Evolutionary conservation across 2,329 filamentous ascomycete species (phyloP).

Genomic region (Botryosphaeria dothidea): DNA sequence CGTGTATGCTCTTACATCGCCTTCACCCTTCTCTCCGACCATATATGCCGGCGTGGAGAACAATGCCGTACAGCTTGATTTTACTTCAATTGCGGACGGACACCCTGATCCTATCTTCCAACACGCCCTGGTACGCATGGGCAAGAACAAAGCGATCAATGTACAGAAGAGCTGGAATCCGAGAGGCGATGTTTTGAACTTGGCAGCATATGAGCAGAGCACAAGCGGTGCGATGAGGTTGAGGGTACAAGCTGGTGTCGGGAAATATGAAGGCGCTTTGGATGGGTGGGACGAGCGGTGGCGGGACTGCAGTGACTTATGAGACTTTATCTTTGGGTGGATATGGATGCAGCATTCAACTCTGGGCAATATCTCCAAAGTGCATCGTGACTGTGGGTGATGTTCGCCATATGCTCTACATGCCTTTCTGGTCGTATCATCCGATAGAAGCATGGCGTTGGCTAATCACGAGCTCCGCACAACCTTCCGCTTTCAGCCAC

Average conservation of each 20-base stretch:
- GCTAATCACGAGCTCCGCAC: too few relatives aligned
- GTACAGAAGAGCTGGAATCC: conserved; percentile 34
- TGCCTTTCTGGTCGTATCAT: too few relatives aligned
- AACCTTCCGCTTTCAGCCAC: too few relatives aligned
- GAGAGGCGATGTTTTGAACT: conserved; percentile 38
- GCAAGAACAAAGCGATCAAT: conserved; percentile 25
- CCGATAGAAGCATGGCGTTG: too few relatives aligned
- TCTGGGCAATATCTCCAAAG: not conserved
- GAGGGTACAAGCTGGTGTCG: conserved; percentile 39
- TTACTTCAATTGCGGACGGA: conserved; percentile 44
- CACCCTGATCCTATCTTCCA: conserved; percentile 41
- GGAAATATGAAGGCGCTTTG: conserved; percentile 22
- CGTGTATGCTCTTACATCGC: conserved; percentile 50
- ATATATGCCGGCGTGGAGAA: conserved; percentile 53
- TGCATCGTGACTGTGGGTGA: not conserved
- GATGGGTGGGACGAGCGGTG: conserved; percentile 41
- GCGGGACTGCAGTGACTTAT: conserved; percentile 29
- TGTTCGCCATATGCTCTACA: not conserved
- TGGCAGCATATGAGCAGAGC: conserved; percentile 51
- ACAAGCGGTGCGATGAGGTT: conserved; percentile 40
- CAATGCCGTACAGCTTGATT: conserved; percentile 44
- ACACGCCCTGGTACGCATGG: not conserved
- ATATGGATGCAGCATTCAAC: not conserved
- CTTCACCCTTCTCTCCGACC: conserved; percentile 45
- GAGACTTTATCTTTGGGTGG: not conserved